phyloP scores from a whole-genome alignment of 352 stramenopile species.

The Pythium phragmitis region DNA sequence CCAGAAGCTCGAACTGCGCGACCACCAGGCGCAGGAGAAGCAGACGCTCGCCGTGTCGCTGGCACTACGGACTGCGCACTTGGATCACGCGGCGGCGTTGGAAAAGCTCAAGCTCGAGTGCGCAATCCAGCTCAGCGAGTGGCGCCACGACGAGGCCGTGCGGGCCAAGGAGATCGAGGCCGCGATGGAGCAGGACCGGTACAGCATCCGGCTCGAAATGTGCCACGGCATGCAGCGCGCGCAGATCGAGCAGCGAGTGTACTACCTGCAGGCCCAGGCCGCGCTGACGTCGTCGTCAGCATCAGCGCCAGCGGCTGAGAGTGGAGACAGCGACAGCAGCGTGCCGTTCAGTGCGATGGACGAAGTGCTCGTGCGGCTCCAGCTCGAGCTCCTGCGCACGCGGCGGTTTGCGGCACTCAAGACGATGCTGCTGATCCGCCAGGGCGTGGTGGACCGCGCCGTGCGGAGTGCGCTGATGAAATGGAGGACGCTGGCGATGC shows the following conservation, averaged over 20 bases:
- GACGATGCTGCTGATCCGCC: slow-evolving; percentile 57
- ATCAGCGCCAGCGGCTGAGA: not conserved
- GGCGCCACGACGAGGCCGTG: slow-evolving; percentile 55
- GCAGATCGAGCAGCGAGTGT: slow-evolving; percentile 64
- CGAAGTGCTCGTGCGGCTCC: slow-evolving; percentile 63
- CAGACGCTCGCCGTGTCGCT: slow-evolving; percentile 54
- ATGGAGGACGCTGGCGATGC: slow-evolving; percentile 44
- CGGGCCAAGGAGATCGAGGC: slow-evolving; percentile 50
- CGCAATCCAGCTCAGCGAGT: slow-evolving; percentile 46
- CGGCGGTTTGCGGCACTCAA: slow-evolving; percentile 67
- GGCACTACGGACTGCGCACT: slow-evolving; percentile 41
- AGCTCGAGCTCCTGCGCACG: slow-evolving; percentile 58
- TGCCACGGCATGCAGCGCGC: slow-evolving; percentile 54
- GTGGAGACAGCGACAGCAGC: not conserved
- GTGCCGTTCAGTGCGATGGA: slow-evolving; percentile 46
- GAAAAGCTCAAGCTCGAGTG: slow-evolving; percentile 53
- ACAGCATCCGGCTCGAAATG: slow-evolving; percentile 66
- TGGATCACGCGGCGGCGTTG: slow-evolving; percentile 45
- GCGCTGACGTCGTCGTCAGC: slow-evolving; percentile 7
- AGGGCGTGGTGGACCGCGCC: slow-evolving; percentile 34
- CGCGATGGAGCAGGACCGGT: slow-evolving; percentile 61
- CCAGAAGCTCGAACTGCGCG: slow-evolving; percentile 48
- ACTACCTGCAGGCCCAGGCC: slow-evolving; percentile 43
- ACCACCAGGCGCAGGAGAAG: slow-evolving; percentile 50
- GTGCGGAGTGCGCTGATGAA: slow-evolving; percentile 34